These are phyloP conservation scores for Alternaria gaisen DNA, from an alignment of 2,329 filamentous ascomycete genomes.

Conservation along the genomic window DNA sequence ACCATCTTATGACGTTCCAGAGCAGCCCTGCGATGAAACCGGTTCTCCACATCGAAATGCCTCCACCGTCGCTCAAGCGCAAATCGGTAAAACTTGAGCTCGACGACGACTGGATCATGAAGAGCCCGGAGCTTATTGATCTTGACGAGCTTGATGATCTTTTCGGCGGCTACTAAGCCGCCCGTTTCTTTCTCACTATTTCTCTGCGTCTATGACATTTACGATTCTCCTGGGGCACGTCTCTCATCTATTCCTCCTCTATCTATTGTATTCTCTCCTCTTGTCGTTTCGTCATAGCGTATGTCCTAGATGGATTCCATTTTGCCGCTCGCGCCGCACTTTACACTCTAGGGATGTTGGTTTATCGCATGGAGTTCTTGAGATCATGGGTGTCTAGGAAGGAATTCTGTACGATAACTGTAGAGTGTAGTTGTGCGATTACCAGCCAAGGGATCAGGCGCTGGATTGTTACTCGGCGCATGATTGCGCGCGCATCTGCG, in stretches of 20 bases:
- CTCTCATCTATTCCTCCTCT: conserved; percentile 37
- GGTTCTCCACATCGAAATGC: conserved; percentile 45
- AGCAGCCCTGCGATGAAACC: conserved; percentile 60
- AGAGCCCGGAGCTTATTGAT: conserved; percentile 86
- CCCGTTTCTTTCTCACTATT: conserved; percentile 12
- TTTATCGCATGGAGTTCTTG: conserved; percentile 41
- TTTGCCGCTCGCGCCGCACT: conserved; percentile 44
- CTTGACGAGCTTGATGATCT: conserved; percentile 76
- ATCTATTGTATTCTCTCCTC: conserved; percentile 27
- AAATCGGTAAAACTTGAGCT: conserved; percentile 44
- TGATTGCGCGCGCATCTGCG: conserved; percentile 12
- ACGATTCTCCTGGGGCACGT: conserved; percentile 43
- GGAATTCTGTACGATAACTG: conserved; percentile 42
- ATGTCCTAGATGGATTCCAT: conserved; percentile 42
- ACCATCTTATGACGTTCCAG: conserved; percentile 50
- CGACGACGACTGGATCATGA: conserved; percentile 53
- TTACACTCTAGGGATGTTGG: conserved; percentile 35
- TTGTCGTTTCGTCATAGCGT: conserved; percentile 28
- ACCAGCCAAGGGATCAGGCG: conserved; percentile 32
- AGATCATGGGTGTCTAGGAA: conserved; percentile 36
- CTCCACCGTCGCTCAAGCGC: conserved; percentile 41
- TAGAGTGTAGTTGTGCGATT: conserved; percentile 35
- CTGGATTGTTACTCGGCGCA: conserved; percentile 42
- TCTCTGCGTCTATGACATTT: conserved; percentile 33
- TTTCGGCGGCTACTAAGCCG: conserved; percentile 19